phyloP scores from a whole-genome alignment of 179 eudicot genomes.

The Dionaea muscipula region DNA sequence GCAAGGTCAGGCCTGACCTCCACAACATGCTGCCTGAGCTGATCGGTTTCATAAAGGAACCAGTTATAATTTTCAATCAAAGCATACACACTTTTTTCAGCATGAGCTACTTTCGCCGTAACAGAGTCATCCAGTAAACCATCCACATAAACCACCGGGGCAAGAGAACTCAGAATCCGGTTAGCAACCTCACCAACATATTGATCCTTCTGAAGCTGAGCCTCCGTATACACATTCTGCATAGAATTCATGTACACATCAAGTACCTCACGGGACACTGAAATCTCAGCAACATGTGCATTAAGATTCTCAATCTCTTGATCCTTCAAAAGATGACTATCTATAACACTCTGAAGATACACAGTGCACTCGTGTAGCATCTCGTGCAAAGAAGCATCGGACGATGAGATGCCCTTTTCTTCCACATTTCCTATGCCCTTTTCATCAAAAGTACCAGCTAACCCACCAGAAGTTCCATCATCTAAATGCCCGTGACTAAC shows the following conservation, averaged over 20 bases:
- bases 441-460: conserved; percentile 14
- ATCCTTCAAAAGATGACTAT: conserved; percentile 20
- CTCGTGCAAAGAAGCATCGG: conserved; percentile 34
- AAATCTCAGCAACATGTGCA: conserved; percentile 41
- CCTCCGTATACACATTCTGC: conserved; percentile 29
- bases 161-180: conserved; percentile 50
- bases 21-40: conserved; percentile 48
- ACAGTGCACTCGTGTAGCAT: conserved; percentile 54
- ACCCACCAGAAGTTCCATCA: conserved; percentile 21
- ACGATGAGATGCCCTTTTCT: conserved; percentile 8
- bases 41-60: conserved; percentile 62
- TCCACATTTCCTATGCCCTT: conserved; percentile 20
- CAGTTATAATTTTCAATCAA: conserved; percentile 60
- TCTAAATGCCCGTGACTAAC: conserved; percentile 23
- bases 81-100: conserved; percentile 44
- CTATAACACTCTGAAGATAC: conserved; percentile 33
- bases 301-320: conserved; percentile 57
- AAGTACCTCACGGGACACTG: conserved; percentile 40
- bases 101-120: conserved; percentile 40
- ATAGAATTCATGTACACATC: conserved; percentile 29
- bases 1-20: conserved; percentile 48
- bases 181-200: conserved; percentile 41
- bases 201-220: conserved; percentile 43
- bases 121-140: conserved; percentile 40
- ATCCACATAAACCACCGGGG: conserved; percentile 39